Conservation (phyloP, 495 filamentous ascomycete species). For the Glonium stellatum region DNA sequence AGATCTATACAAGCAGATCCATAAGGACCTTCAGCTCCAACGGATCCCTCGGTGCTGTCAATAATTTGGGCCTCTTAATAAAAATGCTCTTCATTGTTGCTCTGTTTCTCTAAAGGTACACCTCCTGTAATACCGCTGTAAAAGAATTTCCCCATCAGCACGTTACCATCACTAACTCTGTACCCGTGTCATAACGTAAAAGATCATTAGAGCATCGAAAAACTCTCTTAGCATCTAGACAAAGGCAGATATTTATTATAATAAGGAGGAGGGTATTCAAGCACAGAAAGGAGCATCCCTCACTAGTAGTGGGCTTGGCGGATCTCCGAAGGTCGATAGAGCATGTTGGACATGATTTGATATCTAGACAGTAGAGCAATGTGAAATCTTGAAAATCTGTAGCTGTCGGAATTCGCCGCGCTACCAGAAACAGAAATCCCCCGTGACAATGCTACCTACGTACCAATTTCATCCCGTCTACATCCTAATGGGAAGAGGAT, state of each 20-base stretch:
- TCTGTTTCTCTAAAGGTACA: not conserved
- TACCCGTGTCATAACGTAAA: not conserved
- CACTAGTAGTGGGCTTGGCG: conserved; percentile 26
- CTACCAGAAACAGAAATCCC: conserved; percentile 7
- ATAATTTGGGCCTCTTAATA: not conserved
- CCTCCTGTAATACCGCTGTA: conserved; percentile 1
- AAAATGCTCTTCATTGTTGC: not conserved
- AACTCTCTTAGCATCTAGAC: too few relatives aligned
- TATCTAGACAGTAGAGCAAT: not conserved
- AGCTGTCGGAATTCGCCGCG: not conserved
- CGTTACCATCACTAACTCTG: conserved; percentile 3
- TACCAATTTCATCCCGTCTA: not conserved
- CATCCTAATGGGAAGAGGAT: not conserved
- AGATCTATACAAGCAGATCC: not conserved
- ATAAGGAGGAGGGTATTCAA: conserved; percentile 14
- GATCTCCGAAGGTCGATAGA: conserved; percentile 10
- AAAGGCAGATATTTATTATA: conserved; percentile 12
- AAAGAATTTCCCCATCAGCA: conserved; percentile 25
- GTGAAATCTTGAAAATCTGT: conserved; percentile 4
- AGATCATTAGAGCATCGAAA: not conserved
- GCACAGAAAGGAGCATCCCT: conserved; percentile 26
- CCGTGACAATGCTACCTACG: not conserved
- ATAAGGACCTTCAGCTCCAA: not conserved
- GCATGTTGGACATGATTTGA: not conserved
- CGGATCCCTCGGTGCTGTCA: not conserved